Evolutionary conservation across 495 filamentous ascomycete species (phyloP).

Genomic region (Penicilliopsis zonata): DNA sequence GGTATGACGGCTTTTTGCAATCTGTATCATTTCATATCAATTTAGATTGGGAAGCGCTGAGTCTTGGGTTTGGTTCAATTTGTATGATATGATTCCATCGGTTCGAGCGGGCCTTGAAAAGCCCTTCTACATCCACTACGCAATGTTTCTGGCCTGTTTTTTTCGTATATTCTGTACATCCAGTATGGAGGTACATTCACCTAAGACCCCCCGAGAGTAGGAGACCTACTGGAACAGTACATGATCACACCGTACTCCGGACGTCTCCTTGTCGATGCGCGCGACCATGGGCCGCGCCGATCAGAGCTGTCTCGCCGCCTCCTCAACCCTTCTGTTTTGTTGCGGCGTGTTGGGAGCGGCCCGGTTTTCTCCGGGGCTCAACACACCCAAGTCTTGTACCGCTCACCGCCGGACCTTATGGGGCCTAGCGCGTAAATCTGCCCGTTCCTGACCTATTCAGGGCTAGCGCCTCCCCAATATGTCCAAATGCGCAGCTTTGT

Average conservation of each 20-base stretch:
- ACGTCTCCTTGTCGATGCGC: no score
- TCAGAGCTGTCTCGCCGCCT: no score
- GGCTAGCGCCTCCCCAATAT: slow-evolving; percentile 4
- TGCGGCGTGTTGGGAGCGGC: background rate
- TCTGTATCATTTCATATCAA: slow-evolving; percentile 14
- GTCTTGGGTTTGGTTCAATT: slow-evolving; percentile 26
- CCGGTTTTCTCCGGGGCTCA: background rate
- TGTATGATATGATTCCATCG: slow-evolving; percentile 37
- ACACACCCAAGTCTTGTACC: background rate
- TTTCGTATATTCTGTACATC: slow-evolving; percentile 4
- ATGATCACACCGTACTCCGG: no score
- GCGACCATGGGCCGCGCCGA: no score
- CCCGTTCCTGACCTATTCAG: slow-evolving; percentile 11
- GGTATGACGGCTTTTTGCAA: background rate
- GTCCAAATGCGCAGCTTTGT: no score
- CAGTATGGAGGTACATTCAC: slow-evolving; percentile 16
- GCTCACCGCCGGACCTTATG: slow-evolving; percentile 2
- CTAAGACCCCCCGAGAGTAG: no score
- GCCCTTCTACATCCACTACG: slow-evolving; percentile 19
- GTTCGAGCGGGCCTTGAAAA: slow-evolving; percentile 38
- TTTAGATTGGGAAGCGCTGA: slow-evolving; percentile 22
- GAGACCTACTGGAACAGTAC: no score
- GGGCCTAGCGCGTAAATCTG: slow-evolving; percentile 3
- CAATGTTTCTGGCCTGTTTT: slow-evolving; percentile 1
- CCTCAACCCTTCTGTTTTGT: slow-evolving; percentile 1